Base-by-base conservation (phyloP, 2,329 filamentous ascomycete species). In the Trichoderma gracile region DNA sequence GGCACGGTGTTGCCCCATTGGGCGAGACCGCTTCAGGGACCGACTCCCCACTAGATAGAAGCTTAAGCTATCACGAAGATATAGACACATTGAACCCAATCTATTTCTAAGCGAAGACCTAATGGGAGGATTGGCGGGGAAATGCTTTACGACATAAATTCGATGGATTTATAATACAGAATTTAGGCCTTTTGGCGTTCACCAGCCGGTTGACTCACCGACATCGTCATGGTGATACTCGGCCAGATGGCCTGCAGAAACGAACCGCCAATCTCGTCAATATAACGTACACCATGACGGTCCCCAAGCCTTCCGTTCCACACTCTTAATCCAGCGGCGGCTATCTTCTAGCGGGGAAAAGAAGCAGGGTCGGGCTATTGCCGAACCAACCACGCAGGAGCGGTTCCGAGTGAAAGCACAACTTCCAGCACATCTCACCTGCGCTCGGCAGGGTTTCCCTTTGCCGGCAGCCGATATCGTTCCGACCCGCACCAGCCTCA, bases 1-100 rank as follows among this genome's bases (percentile, higher is more conserved):
- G 59, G 40, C 49, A 59, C 64, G 64, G 64, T 63, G 50, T 63
- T 56, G 49, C 64, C 59, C 33, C 17, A 30, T 65, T 65, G 30
- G 64, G 64, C 59, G 50, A 46, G 43, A 14, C 50, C 64, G 58
- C 14, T 42, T 30, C 57, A 56, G 64, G 64, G 52, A 55, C 57
- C 63, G 50, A 33, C 42, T 14, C n/a, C n/a, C n/a, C n/a, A 27
- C 25, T 5, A 27, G 25, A 27, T 5, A 30, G 17, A 21, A 25
- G 21, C 2, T 14, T 15, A 40, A 47, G 33, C 33, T n/a, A 30
- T 52, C 10, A 14, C 12, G 33, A 38, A 14, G 33, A 38, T 30
- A 30, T 9, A 21, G 19, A 8, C n/a, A 6, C 5, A 30, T 40
- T n/a, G 43, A 40, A 15, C 17, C 12, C 40, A 42, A n/a, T n/a